Evolutionary conservation across 2,329 filamentous ascomycete genomes (phyloP), one percentile per base, ranked within the genome.

Genomic region (Ceratocystis huliohia): DNA sequence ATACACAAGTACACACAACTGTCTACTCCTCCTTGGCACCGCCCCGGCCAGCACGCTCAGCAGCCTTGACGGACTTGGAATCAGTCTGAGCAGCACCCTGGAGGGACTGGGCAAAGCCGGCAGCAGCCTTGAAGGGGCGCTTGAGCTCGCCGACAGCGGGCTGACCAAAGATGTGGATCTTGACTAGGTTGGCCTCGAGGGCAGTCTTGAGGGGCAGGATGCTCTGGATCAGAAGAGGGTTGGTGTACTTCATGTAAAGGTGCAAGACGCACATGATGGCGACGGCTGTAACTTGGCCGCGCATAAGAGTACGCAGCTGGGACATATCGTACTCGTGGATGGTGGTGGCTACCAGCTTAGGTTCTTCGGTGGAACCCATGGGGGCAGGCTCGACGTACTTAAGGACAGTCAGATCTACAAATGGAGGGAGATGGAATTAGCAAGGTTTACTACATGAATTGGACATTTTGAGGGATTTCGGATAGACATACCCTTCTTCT

Each of bases 191-290:
- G 79, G 88, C 84, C 82, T 99, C 94, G 77, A 99, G 84, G 59
- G 91, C 93, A 75, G 88, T 84, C 87, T 99, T 99, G 78, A 97
- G 82, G 44, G 94, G 94, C 75, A 99, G 94, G 80, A 99, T 96
- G 76, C 89, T 95, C 85, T 99, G 94, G 80, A 99, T 96, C 74
- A 96, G 82, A 64, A 99, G 89, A 53, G 94, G 94, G 86, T 97
- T 99, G 80, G 92, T 97, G 87, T 97, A 99, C 78, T 96, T 92
- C 83, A 99, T 89, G 86, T 97, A 99, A 69, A 99, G 71, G 81
- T 99, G 94, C 93, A 99, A 97, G 74, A 96, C 89, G 69, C 78
- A 86, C 93, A 99, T 97, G 92, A 99, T 99, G 76, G 84, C 92
- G 68, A 99, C 82, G 68, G 94, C 94, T 89, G 96, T 97, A 73